Evolutionary conservation across 768 basidiomycete species (phyloP), one percentile per base, ranked within the genome.

Genomic region (Leucocoprinus leucothites): DNA sequence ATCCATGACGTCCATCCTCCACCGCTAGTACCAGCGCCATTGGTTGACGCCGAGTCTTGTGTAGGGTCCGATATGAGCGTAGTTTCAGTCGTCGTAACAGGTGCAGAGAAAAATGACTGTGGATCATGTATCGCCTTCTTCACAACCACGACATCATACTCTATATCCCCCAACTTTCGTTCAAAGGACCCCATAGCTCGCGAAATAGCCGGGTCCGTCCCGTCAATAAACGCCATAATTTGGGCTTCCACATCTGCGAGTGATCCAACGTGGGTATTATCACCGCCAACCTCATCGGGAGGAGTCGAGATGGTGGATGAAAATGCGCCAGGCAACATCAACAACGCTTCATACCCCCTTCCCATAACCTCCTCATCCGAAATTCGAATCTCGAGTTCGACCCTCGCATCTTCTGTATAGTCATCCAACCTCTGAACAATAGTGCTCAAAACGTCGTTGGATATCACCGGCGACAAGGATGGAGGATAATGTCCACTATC

Each of bases 351-450:
- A 57, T 84, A 92, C 2, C 89, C 89, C 7, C 76, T 77, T 6
- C 74, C 72, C 0, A 86, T 73, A 13, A 92, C 76, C 9, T 76
- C 78, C 58, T 89, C 89, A 63, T 94, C 91, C 1, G 86, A 79
- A 9, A 85, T 71, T 21, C 82, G 80, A 38, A 93, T 92, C 69
- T 93, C 91, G 19, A 94, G 71, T 64, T 93, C 91, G 9, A 94
- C 91, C 1, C 88, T 82, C 1, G 82, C 82, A 59, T 92, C 91
- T 64, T 92, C 91, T 3, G 81, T 81, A 63, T 80, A 89, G 64
- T 94, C 88, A 51, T 82, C 76, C 41, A 94, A 73, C 7, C 90
- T 76, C 22, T 81, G 74, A 16, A 88, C 69, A 4, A 82, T 85
- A 0, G 72, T 73, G 18, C 69, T 70, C 3, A 92, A 61, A 14